A percentile compares a stretch with the other conserved stretches of the same genome.
Conservation (phyloP, 148 eudicot species). For the Rhododendron ovatum region DNA sequence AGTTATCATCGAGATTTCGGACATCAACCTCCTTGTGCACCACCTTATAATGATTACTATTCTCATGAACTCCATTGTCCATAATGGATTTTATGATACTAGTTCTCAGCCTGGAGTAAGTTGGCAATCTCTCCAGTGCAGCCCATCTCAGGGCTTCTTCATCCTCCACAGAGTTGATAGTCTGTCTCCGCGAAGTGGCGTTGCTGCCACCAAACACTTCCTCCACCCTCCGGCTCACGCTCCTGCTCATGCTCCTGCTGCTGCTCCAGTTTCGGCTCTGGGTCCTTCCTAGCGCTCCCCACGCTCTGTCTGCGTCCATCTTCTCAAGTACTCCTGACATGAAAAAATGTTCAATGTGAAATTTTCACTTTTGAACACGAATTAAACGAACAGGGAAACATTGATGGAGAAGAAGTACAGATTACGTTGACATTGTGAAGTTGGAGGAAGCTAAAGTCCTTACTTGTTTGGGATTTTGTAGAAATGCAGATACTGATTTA, state of each 20-base stretch:
- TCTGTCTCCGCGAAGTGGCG: slow-evolving; percentile 16
- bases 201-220: slow-evolving; percentile 46
- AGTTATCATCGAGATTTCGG: slow-evolving; percentile 51
- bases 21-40: slow-evolving; percentile 75
- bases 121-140: slow-evolving; percentile 80
- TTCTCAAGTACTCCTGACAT: background rate
- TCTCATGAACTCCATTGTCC: slow-evolving; percentile 13
- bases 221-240: slow-evolving; percentile 46
- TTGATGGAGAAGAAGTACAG: background rate
- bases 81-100: slow-evolving; percentile 55
- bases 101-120: slow-evolving; percentile 74
- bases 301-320: slow-evolving; percentile 19
- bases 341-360: background rate
- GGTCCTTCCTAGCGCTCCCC: background rate
- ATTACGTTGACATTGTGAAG: background rate
- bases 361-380: background rate
- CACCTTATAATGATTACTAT: background rate
- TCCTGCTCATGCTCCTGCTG: slow-evolving; percentile 19
- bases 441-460: background rate
- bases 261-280: slow-evolving; percentile 14
- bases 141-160: slow-evolving; percentile 95
- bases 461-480: background rate
- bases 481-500: background rate
- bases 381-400: background rate
- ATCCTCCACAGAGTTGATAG: slow-evolving; percentile 61